phyloP scores from a whole-genome alignment of 306 rosid genomes.

The Pyrus betulifolia region DNA sequence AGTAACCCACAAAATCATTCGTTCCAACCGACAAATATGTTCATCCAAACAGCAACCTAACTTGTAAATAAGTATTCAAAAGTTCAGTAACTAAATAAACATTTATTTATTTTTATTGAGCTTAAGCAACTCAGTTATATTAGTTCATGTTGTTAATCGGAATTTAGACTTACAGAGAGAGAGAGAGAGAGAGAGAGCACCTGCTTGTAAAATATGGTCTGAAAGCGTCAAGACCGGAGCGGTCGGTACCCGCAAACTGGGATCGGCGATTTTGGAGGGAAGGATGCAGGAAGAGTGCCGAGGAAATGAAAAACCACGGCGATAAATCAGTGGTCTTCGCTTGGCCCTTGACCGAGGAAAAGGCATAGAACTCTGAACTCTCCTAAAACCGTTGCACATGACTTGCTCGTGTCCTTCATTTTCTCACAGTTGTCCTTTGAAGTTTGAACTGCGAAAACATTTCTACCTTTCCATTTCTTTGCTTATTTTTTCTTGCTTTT shows the following conservation, averaged over 20 bases:
- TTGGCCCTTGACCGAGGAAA: background rate
- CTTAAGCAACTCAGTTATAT: background rate
- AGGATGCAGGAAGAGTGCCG: slow-evolving; percentile 18
- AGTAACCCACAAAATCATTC: background rate
- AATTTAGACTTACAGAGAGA: background rate
- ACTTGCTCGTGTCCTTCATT: background rate
- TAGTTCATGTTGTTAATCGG: background rate
- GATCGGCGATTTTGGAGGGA: slow-evolving; percentile 37
- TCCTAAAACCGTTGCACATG: slow-evolving; percentile 1
- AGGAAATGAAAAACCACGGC: slow-evolving; percentile 46
- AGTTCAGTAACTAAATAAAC: background rate
- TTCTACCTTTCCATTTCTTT: no score
- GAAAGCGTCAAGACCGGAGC: background rate
- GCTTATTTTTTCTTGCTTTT: no score
- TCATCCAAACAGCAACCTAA: background rate
- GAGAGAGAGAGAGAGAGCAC: background rate
- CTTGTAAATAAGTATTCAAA: background rate
- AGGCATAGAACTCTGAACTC: slow-evolving; percentile 21
- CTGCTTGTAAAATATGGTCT: background rate
- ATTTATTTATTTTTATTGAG: background rate
- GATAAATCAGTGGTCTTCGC: slow-evolving; percentile 23
- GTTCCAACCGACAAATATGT: background rate
- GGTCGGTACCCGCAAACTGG: slow-evolving; percentile 16
- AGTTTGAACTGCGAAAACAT: no score
- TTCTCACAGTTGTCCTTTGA: background rate